These are phyloP conservation scores for Nakaseomyces sp. DNA, from an alignment of 1,139 yeast species.

Conservation along the genomic window DNA sequence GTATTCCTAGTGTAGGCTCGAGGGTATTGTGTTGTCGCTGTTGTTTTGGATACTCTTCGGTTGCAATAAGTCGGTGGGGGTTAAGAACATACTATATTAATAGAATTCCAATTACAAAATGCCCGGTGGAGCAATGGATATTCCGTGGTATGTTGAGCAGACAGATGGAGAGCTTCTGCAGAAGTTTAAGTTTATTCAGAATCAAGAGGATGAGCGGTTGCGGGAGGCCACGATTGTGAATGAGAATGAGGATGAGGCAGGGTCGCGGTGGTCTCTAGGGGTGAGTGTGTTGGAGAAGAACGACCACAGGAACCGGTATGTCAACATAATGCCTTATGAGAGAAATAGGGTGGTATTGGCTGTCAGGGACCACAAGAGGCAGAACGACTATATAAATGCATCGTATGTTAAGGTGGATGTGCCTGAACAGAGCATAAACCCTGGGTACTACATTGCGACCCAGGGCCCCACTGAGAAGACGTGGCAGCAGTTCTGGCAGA, in stretches of 20 bases:
- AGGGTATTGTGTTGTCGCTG: too few relatives aligned
- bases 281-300: slow-evolving; percentile 27
- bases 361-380: slow-evolving; percentile 16
- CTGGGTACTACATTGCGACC: slow-evolving; percentile 43
- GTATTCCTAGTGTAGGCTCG: too few relatives aligned
- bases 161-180: slow-evolving; percentile 17
- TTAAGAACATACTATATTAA: too few relatives aligned
- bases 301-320: slow-evolving; percentile 42
- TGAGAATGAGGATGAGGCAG: neutral
- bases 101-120: too few relatives aligned
- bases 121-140: neutral
- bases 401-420: slow-evolving; percentile 31
- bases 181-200: slow-evolving; percentile 28
- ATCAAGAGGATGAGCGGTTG: slow-evolving; percentile 31
- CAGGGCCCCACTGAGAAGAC: slow-evolving; percentile 69
- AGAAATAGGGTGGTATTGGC: slow-evolving; percentile 42
- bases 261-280: slow-evolving; percentile 30
- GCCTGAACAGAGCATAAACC: slow-evolving; percentile 19
- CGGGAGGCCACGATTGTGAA: slow-evolving; percentile 31
- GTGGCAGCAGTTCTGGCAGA: slow-evolving; percentile 72
- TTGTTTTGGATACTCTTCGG: too few relatives aligned
- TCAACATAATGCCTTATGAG: slow-evolving; percentile 54
- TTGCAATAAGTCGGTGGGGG: too few relatives aligned
- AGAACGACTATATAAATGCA: slow-evolving; percentile 43
- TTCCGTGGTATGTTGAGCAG: slow-evolving; percentile 28